phyloP scores from a whole-genome alignment of 202 grass and related monocot species.

The Carex sylvatica region DNA sequence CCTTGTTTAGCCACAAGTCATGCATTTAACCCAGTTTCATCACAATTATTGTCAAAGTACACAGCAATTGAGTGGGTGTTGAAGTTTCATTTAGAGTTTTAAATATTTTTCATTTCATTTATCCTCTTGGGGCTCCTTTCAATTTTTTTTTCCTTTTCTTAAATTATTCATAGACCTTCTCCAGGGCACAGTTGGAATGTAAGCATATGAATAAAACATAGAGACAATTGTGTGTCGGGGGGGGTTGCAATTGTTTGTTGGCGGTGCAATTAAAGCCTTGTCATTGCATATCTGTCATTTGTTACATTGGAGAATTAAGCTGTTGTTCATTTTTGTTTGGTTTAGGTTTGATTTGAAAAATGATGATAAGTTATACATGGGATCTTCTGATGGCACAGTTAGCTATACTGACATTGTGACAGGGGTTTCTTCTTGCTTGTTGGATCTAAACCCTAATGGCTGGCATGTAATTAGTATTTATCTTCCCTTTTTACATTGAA shows the following conservation, averaged over 20 bases:
- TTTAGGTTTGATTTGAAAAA: conserved; percentile 59
- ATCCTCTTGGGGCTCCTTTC: neutral
- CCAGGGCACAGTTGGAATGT: neutral
- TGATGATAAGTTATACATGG: conserved; percentile 73
- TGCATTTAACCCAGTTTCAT: neutral
- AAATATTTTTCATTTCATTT: neutral
- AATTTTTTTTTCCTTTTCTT: neutral
- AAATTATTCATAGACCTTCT: neutral
- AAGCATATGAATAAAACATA: neutral
- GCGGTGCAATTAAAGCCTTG: neutral
- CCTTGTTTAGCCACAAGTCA: neutral
- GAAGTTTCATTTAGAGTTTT: neutral
- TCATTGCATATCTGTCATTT: neutral
- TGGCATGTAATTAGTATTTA: conserved; percentile 59
- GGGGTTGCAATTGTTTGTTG: neutral
- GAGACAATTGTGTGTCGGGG: neutral
- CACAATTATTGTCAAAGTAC: neutral
- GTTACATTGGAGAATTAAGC: neutral
- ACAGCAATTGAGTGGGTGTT: neutral
- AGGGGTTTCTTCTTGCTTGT: conserved; percentile 60
- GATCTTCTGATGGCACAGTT: conserved; percentile 87
- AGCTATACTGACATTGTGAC: conserved; percentile 77
- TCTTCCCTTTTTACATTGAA: neutral
- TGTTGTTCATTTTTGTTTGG: conserved; percentile 12
- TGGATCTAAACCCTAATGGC: conserved; percentile 90